Evolutionary conservation across 805 yeast genomes (phyloP), one percentile per base, ranked within the genome.

Genomic region (Clavispora vitiphila): DNA sequence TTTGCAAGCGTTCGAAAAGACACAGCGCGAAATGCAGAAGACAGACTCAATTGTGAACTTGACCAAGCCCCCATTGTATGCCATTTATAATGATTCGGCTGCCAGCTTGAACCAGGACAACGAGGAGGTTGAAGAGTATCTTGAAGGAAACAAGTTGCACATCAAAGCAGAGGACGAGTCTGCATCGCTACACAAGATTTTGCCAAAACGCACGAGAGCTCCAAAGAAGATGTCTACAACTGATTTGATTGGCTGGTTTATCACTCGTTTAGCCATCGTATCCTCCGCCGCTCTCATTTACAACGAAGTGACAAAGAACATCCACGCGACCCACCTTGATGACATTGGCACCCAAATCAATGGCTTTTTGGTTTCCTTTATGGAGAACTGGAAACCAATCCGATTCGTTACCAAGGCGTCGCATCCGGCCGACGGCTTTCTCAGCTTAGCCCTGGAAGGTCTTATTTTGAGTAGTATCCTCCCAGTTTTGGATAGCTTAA

Each of bases 401-500:
- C 37, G 36, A n/a, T 36, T 26, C 21, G 7, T 42, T 8, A 38
- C 43, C 8, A 34, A 19, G 8, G 35, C 26, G 8, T 26, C 40
- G 14, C 34, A 35, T 16, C 22, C 34, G 3, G 38, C 49, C 10
- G 62, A 60, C 45, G 32, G 32, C 7, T 38, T 52, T 3, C 40
- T 62, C 24, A 60, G 61, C n/a, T 53, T 64, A 38, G 39, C 77
- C 4, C 36, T 78, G 8, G 78, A 78, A 48, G 88, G 88, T 2
- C 52, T 79, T 12, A 44, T 76, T n/a, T 71, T 81, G 61, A 82
- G 86, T n/a, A 56, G 69, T 7, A 53, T 74, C 11, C 71, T 76
- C 31, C 85, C 86, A 4, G 35, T 64, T 7, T 53, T 69, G 58
- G 74, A 69, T 47, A 44, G 41, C 9, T 18, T 57, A 14, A 54